Evolutionary conservation across 2,329 filamentous ascomycete genomes (phyloP).

Genomic region (Penicillium capsulatum): DNA sequence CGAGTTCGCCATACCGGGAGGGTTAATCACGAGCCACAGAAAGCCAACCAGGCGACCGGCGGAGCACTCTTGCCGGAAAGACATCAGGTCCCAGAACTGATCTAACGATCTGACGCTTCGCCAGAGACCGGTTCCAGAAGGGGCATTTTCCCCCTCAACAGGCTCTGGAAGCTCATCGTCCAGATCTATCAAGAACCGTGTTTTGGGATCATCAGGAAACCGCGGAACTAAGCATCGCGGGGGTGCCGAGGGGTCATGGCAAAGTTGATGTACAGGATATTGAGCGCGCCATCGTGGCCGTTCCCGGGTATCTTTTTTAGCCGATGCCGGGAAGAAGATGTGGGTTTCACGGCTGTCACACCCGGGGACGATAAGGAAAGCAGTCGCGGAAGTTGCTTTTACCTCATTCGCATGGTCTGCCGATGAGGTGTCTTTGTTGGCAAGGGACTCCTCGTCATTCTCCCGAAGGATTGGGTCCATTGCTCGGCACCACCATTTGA

Average conservation of each 20-base stretch:
- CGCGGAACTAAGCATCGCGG: conserved; percentile 81
- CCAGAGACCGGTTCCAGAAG: conserved; percentile 64
- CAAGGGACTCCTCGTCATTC: conserved; percentile 38
- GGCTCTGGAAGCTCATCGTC: conserved; percentile 68
- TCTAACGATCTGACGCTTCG: conserved; percentile 75
- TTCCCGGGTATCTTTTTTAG: conserved; percentile 36
- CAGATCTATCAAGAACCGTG: conserved; percentile 80
- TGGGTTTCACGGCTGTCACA: conserved; percentile 75
- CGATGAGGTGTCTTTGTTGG: conserved; percentile 29
- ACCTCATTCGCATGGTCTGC: conserved; percentile 30
- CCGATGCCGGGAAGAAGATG: conserved; percentile 66
- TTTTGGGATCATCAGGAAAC: conserved; percentile 93
- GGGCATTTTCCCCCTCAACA: conserved; percentile 26
- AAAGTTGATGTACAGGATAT: conserved; percentile 69
- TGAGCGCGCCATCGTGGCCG: conserved; percentile 53
- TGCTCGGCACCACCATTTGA: conserved; percentile 94
- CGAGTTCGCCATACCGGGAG: conserved; percentile 47
- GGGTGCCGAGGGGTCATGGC: conserved; percentile 63
- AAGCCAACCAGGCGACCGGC: conserved; percentile 90
- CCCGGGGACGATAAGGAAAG: conserved; percentile 82
- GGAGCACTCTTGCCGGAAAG: conserved; percentile 91
- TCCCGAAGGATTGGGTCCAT: conserved; percentile 68
- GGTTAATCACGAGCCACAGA: conserved; percentile 81
- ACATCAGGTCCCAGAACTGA: conserved; percentile 99
- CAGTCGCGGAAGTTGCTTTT: conserved; percentile 52